phyloP scores from a whole-genome alignment of 495 filamentous ascomycete genomes.

The Aspergillus nidulans region DNA sequence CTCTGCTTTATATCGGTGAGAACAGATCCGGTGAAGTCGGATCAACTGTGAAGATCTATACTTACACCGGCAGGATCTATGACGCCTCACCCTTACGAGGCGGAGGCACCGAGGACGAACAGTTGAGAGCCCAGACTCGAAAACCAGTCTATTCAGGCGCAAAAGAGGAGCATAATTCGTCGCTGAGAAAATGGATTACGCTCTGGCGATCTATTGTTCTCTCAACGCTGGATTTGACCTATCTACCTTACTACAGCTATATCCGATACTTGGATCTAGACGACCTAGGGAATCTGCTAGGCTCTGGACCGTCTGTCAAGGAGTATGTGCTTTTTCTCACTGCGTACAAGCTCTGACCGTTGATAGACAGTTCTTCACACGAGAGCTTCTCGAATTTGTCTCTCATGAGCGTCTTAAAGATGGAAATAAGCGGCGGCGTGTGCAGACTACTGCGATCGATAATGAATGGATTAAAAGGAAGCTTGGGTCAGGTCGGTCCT shows the following conservation, averaged over 20 bases:
- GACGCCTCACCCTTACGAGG: slow-evolving; percentile 35
- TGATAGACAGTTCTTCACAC: slow-evolving; percentile 44
- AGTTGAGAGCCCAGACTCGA: slow-evolving; percentile 23
- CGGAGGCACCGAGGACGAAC: slow-evolving; percentile 34
- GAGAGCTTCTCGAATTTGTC: slow-evolving; percentile 37
- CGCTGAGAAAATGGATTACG: slow-evolving; percentile 48
- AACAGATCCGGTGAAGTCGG: not conserved
- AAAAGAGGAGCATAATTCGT: slow-evolving; percentile 15
- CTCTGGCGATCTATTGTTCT: slow-evolving; percentile 68
- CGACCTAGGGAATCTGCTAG: slow-evolving; percentile 54
- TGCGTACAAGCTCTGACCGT: slow-evolving; percentile 2
- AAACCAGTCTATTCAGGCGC: slow-evolving; percentile 8
- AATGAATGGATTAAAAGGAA: slow-evolving; percentile 15
- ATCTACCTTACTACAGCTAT: slow-evolving; percentile 67
- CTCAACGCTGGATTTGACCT: slow-evolving; percentile 59
- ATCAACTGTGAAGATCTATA: not conserved
- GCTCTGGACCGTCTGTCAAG: slow-evolving; percentile 32
- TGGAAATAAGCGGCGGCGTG: slow-evolving; percentile 25
- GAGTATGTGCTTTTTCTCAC: slow-evolving; percentile 24
- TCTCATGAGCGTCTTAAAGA: slow-evolving; percentile 15
- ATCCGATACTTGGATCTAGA: slow-evolving; percentile 58
- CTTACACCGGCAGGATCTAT: slow-evolving; percentile 26
- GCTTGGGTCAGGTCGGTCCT: slow-evolving; percentile 19
- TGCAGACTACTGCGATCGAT: slow-evolving; percentile 13
- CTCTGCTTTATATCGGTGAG: slow-evolving; percentile 59